Base-by-base conservation (phyloP, 805 yeast genomes). In the Sugiyamaella qingdaonensis region DNA sequence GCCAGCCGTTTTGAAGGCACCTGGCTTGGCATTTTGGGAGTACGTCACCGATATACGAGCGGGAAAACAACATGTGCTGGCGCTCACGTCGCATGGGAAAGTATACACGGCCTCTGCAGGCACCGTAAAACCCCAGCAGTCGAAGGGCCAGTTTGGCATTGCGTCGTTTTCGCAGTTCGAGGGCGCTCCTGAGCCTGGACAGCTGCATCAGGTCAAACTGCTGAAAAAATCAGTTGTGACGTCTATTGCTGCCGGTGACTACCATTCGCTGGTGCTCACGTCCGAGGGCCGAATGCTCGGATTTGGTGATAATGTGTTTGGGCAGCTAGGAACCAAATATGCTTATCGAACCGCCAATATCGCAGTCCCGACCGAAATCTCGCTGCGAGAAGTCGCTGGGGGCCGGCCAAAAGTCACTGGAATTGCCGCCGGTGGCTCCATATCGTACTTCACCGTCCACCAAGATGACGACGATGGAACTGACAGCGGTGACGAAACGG, bases 221-320 rank as follows among this genome's bases (percentile, higher is more conserved):
- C 67, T 88, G 58, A 82, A 84, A 59, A 76, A 80, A 54, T 77
- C 65, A 47, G 58, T 61, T 1, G 81, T 88, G 49, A 68, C 62
- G 2, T 73, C 80, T 59, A 77, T 92, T 41, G 88, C 94, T 0
- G 73, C 87, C 54, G 97, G 98, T 9, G 74, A 76, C 47, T 75
- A 74, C 65, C 95, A 89, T 68, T 80, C 90, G 2, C 66, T 90
- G 33, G 92, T 83, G 5, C 66, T 79, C n/a, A 92, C 88, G 60
- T 61, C 73, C 1, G 63, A 73, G n/a, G 94, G 92, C 8, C 74
- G 75, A 49, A 71, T 89, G n/a, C 86, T 85, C 80, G 78, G 89
- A 1, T 91, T 94, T 80, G 99, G 99, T 21, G 79, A 80, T 54
- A 92, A 92, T 66, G 74, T 80, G 2, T 81, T 72, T 66, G 98